phyloP scores from a whole-genome alignment of 495 filamentous ascomycete species.

The Echria macrotheca region DNA sequence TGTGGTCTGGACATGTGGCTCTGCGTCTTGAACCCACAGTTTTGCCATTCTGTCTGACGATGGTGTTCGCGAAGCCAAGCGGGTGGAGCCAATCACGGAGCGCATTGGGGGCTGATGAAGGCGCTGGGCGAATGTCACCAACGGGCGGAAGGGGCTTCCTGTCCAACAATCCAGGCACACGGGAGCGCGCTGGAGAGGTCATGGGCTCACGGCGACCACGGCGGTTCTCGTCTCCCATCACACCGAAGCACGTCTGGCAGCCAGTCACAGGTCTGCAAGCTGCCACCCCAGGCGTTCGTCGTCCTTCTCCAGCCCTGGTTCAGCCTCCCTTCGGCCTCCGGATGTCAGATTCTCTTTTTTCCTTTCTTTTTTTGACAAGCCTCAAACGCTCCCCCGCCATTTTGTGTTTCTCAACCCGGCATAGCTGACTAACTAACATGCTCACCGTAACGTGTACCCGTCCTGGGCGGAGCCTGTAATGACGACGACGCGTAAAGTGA shows the following conservation, averaged over 20 bases:
- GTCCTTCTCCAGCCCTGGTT: conserved; percentile 1
- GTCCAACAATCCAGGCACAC: conserved; percentile 11
- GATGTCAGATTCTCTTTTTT: not conserved
- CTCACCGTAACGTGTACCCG: not conserved
- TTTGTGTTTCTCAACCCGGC: too few relatives aligned
- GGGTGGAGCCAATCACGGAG: conserved; percentile 12
- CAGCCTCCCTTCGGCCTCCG: conserved; percentile 1
- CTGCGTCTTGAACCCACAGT: not conserved
- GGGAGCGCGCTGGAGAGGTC: conserved; percentile 7
- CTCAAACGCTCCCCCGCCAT: not conserved
- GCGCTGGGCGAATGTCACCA: conserved; percentile 7
- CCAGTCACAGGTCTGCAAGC: conserved; percentile 7
- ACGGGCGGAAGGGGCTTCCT: conserved; percentile 4
- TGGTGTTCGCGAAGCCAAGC: conserved; percentile 1
- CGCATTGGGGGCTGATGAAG: not conserved
- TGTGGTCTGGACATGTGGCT: not conserved
- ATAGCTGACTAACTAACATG: not conserved
- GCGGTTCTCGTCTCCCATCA: conserved; percentile 13
- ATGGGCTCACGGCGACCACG: too few relatives aligned
- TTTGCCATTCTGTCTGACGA: conserved; percentile 6
- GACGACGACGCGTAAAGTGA: conserved; percentile 9
- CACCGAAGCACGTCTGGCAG: conserved; percentile 12
- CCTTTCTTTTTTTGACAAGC: not conserved
- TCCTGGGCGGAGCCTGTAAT: conserved; percentile 4
- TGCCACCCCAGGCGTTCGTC: not conserved